These are phyloP conservation scores for Micromonas commoda DNA, from an alignment of 139 green algal genomes.

Conservation along the genomic window DNA sequence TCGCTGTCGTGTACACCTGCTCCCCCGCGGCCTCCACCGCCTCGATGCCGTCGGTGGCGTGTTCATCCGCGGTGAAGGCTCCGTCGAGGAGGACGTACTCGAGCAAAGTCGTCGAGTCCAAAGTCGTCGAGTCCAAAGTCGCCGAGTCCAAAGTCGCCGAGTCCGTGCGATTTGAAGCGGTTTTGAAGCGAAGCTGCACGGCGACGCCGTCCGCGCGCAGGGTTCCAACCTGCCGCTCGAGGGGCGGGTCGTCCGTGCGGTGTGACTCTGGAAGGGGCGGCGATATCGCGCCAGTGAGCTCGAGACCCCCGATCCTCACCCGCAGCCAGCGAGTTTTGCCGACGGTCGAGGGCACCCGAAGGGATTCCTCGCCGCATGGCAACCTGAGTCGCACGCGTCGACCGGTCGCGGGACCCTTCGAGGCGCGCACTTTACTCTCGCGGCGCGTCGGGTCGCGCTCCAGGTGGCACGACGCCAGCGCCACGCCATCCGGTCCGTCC, in stretches of 20 bases:
- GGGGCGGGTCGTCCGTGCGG: background rate
- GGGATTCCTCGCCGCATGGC: no score
- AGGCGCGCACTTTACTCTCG: background rate
- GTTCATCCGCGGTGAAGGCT: background rate
- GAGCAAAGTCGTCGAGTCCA: background rate
- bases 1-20: background rate
- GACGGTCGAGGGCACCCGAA: no score
- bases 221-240: background rate
- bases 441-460: background rate
- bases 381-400: background rate
- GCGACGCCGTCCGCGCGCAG: background rate
- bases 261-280: background rate
- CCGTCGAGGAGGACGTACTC: conserved; percentile 5
- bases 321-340: no score
- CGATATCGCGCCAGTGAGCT: background rate
- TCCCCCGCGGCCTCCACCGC: background rate
- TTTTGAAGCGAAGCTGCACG: conserved; percentile 4
- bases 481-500: no score
- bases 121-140: background rate
- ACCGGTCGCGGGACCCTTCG: no score
- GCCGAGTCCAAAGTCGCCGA: background rate
- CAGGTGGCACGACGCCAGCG: background rate
- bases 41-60: background rate
- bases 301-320: background rate
- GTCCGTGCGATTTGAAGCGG: no score